Evolutionary conservation across 176 grass and related monocot species (phyloP).

Genomic region (Pontederia crassipes): DNA sequence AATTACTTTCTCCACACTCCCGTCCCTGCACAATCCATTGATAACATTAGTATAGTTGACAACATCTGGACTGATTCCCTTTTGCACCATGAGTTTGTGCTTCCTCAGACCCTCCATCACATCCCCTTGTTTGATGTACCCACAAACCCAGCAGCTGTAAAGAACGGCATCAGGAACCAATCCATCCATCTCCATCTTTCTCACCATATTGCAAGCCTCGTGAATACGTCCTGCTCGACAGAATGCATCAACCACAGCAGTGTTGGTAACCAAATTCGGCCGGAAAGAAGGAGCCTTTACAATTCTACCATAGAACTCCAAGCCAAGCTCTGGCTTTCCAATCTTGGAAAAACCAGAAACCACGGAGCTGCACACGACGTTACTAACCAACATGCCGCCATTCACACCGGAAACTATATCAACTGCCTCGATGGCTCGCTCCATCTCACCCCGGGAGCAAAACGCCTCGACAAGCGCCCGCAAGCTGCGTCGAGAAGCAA

Average conservation of each 20-base stretch:
- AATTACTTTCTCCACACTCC: constrained; percentile 63
- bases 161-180: constrained; percentile 41
- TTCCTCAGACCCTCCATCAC: constrained; percentile 52
- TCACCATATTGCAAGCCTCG: constrained; percentile 32
- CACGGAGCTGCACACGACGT: constrained; percentile 59
- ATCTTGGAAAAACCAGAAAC: constrained; percentile 48
- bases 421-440: constrained; percentile 42
- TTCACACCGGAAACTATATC: constrained; percentile 37
- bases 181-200: constrained; percentile 35
- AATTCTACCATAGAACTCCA: constrained; percentile 48
- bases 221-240: constrained; percentile 37
- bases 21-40: constrained; percentile 57
- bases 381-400: constrained; percentile 26
- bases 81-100: constrained; percentile 42
- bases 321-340: constrained; percentile 17
- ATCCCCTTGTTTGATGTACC: constrained; percentile 34
- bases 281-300: constrained; percentile 26
- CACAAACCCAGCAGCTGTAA: constrained; percentile 42
- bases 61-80: constrained; percentile 38
- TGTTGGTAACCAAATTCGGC: constrained; percentile 47
- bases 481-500: constrained; percentile 23
- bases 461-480: constrained; percentile 24
- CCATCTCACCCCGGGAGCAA: constrained; percentile 35
- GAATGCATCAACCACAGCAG: constrained; percentile 31
- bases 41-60: constrained; percentile 60